Evolutionary conservation across 768 basidiomycete species (phyloP).

Genomic region (Boletus subparvulus): DNA sequence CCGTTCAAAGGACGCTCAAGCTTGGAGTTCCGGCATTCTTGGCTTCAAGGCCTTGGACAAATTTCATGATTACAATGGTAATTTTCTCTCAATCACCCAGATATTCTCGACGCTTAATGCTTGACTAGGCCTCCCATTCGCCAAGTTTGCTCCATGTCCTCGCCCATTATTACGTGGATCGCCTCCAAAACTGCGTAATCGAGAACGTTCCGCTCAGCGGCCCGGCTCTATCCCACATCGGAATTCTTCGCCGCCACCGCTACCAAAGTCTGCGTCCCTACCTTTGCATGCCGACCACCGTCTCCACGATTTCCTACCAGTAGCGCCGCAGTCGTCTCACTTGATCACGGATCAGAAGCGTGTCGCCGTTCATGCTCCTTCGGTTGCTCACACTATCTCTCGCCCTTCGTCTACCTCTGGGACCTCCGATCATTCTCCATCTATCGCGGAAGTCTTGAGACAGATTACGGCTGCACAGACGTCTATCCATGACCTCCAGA

Average conservation of each 20-base stretch:
- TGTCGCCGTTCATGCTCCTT: conserved; percentile 28
- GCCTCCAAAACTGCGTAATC: conserved; percentile 58
- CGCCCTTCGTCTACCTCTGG: conserved; percentile 22
- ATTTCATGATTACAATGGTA: conserved; percentile 67
- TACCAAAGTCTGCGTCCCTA: conserved; percentile 78
- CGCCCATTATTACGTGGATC: conserved; percentile 44
- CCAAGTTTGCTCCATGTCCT: conserved; percentile 47
- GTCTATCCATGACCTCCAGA: conserved; percentile 64
- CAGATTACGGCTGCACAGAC: conserved; percentile 66
- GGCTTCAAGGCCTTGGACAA: conserved; percentile 72
- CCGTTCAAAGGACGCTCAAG: conserved; percentile 65
- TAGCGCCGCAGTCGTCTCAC: conserved; percentile 24
- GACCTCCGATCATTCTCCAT: conserved; percentile 60
- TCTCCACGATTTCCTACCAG: conserved; percentile 26
- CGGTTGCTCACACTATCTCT: conserved; percentile 23
- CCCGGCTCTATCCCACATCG: conserved; percentile 42
- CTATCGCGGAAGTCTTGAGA: conserved; percentile 70
- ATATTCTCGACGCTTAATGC: background rate
- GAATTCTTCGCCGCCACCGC: conserved; percentile 76
- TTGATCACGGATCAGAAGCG: conserved; percentile 26
- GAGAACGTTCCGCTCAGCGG: conserved; percentile 52
- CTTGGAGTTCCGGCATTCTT: conserved; percentile 76
- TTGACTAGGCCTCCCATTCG: conserved; percentile 48
- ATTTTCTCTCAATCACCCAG: conserved; percentile 18
- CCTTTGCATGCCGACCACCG: conserved; percentile 64